Base-by-base conservation (phyloP, 2,329 filamentous ascomycete species). In the Nannizziopsis arthrosporioides region DNA sequence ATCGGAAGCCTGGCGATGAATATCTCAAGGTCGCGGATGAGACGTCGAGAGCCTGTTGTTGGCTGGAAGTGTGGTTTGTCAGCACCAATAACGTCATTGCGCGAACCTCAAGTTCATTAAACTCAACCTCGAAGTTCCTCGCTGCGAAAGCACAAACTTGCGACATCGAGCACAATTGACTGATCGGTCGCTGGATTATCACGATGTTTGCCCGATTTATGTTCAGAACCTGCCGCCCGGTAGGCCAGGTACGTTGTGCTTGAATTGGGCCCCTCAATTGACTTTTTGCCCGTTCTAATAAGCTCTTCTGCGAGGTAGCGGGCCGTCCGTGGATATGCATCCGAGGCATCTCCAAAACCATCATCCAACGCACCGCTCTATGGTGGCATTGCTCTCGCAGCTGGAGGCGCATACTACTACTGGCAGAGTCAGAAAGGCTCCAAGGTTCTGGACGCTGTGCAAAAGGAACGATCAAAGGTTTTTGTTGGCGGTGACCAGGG, bases 401-500 rank as follows among this genome's bases (percentile, higher is more conserved):
- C 73, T 35, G 80, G 73, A 50, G 69, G 78, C 15, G 83, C 77
- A 51, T 75, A 68, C 45, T 77, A 75, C 63, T 73, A 73, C 57
- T 76, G 52, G 31, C 58, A 57, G 47, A 48, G 55, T 3, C 54
- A 68, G 54, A 62, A 56, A 55, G 55, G 61, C 53, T 63, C 57
- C 44, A 56, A 58, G 38, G 10, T 36, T n/a, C 58, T 62, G 14
- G 59, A 60, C 45, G 54, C 54, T 47, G 56, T 54, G 31, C 58
- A 56, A 46, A 63, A 65, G 53, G 63, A 67, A 36, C 68, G 63
- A 49, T 55, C 64, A 17, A 74, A 73, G 63, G 72, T 75, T 50
- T 82, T 96, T 66, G 84, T 77, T 31, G 89, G 90, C 56, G 87
- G 86, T 55, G 86, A 94, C 53, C 88, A 95, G 69, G 89, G 87